Evolutionary conservation across 495 filamentous ascomycete genomes (phyloP), one percentile per base, ranked within the genome.

Genomic region (Penicillium subrubescens): DNA sequence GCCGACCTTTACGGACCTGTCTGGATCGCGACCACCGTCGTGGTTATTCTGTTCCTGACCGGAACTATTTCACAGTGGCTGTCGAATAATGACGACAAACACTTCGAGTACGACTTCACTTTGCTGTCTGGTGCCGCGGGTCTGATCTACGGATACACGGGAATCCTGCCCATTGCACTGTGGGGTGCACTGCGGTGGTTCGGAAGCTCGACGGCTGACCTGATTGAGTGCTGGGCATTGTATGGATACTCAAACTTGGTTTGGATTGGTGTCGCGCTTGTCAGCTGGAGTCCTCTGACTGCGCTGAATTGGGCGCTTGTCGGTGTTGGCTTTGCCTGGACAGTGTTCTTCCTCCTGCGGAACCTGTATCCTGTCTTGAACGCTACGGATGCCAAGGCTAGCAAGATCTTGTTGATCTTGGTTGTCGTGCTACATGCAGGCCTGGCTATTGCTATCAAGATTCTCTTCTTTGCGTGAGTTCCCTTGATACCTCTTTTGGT

Each of bases 1-100:
- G 92, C 95, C 21, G 95, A 99, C 73, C 83, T 99, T 59, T 99
- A 99, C 81, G 89, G 89, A 2, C 95, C 95, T 5, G 90, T 98
- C 76, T 99, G 95, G 95, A 97, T 99, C 79, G 96, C 96, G 12
- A 98, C 95, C 1, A 97, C 95, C 3, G 96, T 99, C 19, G 89
- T 99, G 25, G 84, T 99, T 66, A 97, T 98, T 54, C 81, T 99
- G 44, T 99, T 99, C 76, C 73, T 99, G 63, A 93, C 93, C 7
- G 95, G 94, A 21, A 98, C 96, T 0, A 96, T 99, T 64, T 95
- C 89, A 67, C 88, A 92, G 73, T 98, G 96, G 76, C 80, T 97
- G 46, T 84, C 89, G 21, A 77, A 84, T 21, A 79, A 82, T 53
- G 80, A 86, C 57, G 81, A 87, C 44, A 75, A 80, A 10, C 87